Base-by-base conservation (phyloP, 1,284 basidiomycete genomes). In the Sutorius eximius region DNA sequence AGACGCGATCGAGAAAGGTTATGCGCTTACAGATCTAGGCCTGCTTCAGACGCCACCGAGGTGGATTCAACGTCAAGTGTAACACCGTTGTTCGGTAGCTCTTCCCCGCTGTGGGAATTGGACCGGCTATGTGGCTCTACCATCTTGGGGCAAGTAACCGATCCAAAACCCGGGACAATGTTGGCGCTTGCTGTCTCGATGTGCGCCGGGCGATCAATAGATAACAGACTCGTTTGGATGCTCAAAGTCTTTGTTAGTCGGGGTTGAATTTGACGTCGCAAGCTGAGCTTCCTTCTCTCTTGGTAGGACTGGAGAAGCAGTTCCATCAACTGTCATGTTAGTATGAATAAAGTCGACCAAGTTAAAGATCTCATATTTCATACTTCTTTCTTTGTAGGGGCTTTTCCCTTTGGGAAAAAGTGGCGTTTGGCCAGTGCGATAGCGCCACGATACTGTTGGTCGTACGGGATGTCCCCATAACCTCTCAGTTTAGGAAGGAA, bases 401-500 rank as follows among this genome's bases (percentile, higher is more conserved):
- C 42, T 12, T 50, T 54, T 42, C 65, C 66, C n/a, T 52, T 64
- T 1, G 68, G 65, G 43, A 69, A 66, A 45, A 70, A 68, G 36
- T 68, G 64, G 2, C 66, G 69, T 41, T 62, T 65, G 34, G 66
- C 66, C 8, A 68, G 46, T 9, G 68, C 69, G 13, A 71, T 58
- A 5, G 65, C 65, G 13, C 65, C 68, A 29, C 63, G 67, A 36
- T 68, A 68, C 45, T 67, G 58, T 42, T 59, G 51, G 13, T 66
- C 63, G 11, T 70, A 68, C 2, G 67, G 61, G 3, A 68, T 56
- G 32, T 71, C 56, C 10, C 67, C 68, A 16, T 68, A 71, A 36
- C 67, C 67, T 45, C 67, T 64, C 32, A 67, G 33, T 40, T 70
- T 71, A 2, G 68, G 68, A 47, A 67, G 65, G 45, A 67, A 69